These are phyloP conservation scores for Neofusicoccum kwambonambiense DNA, from an alignment of 2,329 filamentous ascomycete species.

Conservation along the genomic window DNA sequence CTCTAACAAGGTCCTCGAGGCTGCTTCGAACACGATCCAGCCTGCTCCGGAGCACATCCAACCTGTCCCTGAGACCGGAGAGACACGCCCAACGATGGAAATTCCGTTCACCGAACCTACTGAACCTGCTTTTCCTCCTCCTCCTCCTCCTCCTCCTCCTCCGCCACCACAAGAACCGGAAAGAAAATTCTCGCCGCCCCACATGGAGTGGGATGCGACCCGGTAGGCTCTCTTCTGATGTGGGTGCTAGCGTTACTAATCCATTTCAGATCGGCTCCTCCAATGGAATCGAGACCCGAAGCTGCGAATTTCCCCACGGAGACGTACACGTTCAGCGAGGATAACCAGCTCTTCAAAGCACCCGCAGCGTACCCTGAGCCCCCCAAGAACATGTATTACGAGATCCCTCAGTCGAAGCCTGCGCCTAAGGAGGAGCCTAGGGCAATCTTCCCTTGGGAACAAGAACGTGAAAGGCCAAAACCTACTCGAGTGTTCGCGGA, in stretches of 20 bases:
- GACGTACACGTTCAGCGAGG: slow-evolving; percentile 80
- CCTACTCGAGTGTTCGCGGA: slow-evolving; percentile 66
- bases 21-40: slow-evolving; percentile 18
- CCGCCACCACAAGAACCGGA: slow-evolving; percentile 48
- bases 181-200: slow-evolving; percentile 57
- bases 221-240: slow-evolving; percentile 43
- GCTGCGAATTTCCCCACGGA: slow-evolving; percentile 77
- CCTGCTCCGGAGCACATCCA: slow-evolving; percentile 19
- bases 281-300: slow-evolving; percentile 72
- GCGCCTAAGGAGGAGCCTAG: slow-evolving; percentile 60
- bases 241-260: slow-evolving; percentile 18
- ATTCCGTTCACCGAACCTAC: slow-evolving; percentile 44
- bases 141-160: slow-evolving; percentile 36
- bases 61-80: slow-evolving; percentile 27
- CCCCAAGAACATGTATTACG: slow-evolving; percentile 84
- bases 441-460: slow-evolving; percentile 91
- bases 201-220: slow-evolving; percentile 62
- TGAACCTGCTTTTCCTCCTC: slow-evolving; percentile 38
- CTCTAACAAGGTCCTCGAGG: neutral
- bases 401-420: slow-evolving; percentile 63
- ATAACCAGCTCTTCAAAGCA: slow-evolving; percentile 71
- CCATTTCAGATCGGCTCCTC: slow-evolving; percentile 45
- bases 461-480: slow-evolving; percentile 60
- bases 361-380: slow-evolving; percentile 77
- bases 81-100: slow-evolving; percentile 38